phyloP scores from a whole-genome alignment of 2,329 filamentous ascomycete genomes.

The Lachnellula cervina region DNA sequence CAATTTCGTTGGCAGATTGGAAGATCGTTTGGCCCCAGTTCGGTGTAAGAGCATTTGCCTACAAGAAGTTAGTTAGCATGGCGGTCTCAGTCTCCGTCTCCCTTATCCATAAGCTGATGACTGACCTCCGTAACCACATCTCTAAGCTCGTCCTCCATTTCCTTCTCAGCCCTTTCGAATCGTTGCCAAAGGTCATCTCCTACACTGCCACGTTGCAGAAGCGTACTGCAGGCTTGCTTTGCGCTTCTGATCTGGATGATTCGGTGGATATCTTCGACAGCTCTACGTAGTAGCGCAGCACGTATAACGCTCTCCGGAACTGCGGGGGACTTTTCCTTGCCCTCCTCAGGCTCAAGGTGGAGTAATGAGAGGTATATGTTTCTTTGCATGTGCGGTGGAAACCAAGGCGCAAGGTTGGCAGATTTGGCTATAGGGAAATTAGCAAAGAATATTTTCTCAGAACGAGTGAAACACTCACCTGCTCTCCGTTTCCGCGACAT shows the following conservation, averaged over 20 bases:
- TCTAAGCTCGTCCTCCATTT: constrained; percentile 92
- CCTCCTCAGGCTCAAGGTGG: constrained; percentile 63
- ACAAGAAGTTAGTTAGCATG: constrained; percentile 24
- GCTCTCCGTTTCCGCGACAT: constrained; percentile 92
- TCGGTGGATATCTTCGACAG: constrained; percentile 87
- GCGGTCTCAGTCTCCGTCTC: background rate
- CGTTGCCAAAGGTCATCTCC: constrained; percentile 95
- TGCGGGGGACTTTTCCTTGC: constrained; percentile 59
- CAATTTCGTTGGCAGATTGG: constrained; percentile 95
- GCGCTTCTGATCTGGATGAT: constrained; percentile 83
- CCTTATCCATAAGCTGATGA: background rate
- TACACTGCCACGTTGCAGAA: constrained; percentile 86
- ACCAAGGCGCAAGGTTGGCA: constrained; percentile 89
- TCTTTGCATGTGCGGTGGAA: constrained; percentile 81
- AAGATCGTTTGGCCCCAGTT: constrained; percentile 95
- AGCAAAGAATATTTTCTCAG: constrained; percentile 17
- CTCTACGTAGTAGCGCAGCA: constrained; percentile 81
- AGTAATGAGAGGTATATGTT: constrained; percentile 92
- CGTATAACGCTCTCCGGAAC: constrained; percentile 83
- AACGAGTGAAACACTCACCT: constrained; percentile 45
- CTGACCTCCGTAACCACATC: constrained; percentile 89
- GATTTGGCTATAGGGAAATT: constrained; percentile 55
- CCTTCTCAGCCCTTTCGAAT: constrained; percentile 87
- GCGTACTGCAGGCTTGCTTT: constrained; percentile 78
- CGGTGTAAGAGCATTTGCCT: constrained; percentile 87